These are phyloP conservation scores for Barnettozyma hawaiiensis DNA, from an alignment of 1,139 yeast species.

Conservation along the genomic window DNA sequence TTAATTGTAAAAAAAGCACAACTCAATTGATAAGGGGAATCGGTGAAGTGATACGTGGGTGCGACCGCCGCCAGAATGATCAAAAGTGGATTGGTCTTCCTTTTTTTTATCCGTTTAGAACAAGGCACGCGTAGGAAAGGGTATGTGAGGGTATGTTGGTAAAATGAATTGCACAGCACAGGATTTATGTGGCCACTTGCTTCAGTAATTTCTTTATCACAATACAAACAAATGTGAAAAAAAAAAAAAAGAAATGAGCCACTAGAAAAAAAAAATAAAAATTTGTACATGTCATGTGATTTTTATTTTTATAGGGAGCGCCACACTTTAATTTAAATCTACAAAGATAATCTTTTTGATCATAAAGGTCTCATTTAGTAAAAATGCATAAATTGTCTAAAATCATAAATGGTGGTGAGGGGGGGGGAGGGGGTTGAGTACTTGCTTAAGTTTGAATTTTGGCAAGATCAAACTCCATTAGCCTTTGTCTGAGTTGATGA, in stretches of 20 bases:
- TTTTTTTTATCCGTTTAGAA: no score
- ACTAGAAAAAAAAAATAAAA: neutral
- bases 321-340: no score
- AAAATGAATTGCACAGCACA: neutral
- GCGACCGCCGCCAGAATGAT: neutral
- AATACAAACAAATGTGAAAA: neutral
- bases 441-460: no score
- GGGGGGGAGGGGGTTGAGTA: no score
- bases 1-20: no score
- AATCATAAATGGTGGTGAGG: no score
- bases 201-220: no score
- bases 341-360: no score
- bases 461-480: constrained; percentile 11
- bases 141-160: neutral
- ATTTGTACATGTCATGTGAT: constrained; percentile 7
- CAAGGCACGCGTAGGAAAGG: no score
- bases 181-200: neutral
- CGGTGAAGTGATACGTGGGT: neutral
- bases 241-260: neutral
- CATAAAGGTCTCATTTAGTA: neutral
- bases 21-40: neutral
- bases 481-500: constrained; percentile 15
- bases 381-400: neutral
- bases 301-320: no score
- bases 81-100: no score